Evolutionary conservation across 129 eudicot species (phyloP), one percentile per base, ranked within the genome.

Genomic region (Centrapalus pauciflorus): DNA sequence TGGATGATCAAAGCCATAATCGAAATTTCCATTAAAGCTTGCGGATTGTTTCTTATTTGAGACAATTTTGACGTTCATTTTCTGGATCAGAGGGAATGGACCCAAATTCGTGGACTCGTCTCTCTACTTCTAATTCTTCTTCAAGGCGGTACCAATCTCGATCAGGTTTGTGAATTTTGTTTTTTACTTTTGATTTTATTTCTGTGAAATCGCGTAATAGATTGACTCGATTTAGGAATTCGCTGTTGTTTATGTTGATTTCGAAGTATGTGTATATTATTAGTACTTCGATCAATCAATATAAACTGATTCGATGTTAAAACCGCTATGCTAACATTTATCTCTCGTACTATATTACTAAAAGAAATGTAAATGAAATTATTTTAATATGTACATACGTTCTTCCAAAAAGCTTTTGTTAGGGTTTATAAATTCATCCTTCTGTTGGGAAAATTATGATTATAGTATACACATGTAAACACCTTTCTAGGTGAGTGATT

Each of bases 141-240:
- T 75, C 88, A 23, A 80, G 91, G 72, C 92, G 93, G 4, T 69
- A 69, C 57, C 89, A 74, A 66, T 80, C 85, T 69, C 89, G 89
- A 71, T 76, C 96, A 58, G 93, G 93, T 85, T 54, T 41, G 54
- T 67, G 51, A 38, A 0, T 11, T 20, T 46, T 24, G 11, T 34
- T 48, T 1, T 57, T 27, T 17, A 7, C n/a, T 21, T 52, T 16
- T 66, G n/a, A 25, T 55, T 29, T 57, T 11, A 2, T 34, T 72
- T 23, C 33, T 2, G 7, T 32, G 55, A 41, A 38, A 13, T 54
- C 4, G 13, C 27, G 17, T 11, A 69, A 9, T 27, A 14, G 54
- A 41, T 19, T 14, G 33, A 10, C 28, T 14, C 27, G 17, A 24
- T 43, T 26, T 3, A 27, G 13, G 48, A 46, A 20, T 23, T 13